Evolutionary conservation across 202 grass and related monocot genomes (phyloP).

Genomic region (Brachypodium distachyon): DNA sequence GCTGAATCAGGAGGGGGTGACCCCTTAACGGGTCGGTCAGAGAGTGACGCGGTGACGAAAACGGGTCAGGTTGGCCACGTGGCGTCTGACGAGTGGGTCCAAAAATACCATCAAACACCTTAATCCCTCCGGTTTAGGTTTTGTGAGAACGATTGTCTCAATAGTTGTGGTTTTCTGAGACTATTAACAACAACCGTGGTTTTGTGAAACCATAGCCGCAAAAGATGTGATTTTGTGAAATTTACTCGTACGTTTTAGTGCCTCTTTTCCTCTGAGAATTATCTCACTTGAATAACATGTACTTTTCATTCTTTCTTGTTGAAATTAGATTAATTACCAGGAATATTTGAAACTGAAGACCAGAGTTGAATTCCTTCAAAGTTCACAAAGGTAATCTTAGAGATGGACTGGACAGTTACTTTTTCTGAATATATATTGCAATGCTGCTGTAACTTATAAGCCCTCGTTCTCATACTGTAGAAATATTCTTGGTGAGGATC

Average conservation of each 20-base stretch:
- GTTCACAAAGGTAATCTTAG: constrained; percentile 58
- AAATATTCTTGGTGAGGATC: constrained; percentile 87
- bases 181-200: no score
- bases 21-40: no score
- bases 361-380: constrained; percentile 74
- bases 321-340: constrained; percentile 63
- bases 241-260: not conserved
- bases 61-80: no score
- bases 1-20: no score
- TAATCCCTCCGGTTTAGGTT: no score
- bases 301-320: not conserved
- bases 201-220: no score
- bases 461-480: constrained; percentile 9
- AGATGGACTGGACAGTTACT: not conserved
- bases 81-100: no score
- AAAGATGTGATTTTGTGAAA: no score
- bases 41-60: no score
- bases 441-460: not conserved
- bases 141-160: no score
- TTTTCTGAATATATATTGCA: not conserved
- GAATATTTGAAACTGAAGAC: constrained; percentile 80
- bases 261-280: not conserved
- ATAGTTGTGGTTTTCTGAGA: no score
- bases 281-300: not conserved
- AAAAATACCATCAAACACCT: no score